Evolutionary conservation across 257 asterid species (phyloP).

Genomic region (Fraxinus excelsior): DNA sequence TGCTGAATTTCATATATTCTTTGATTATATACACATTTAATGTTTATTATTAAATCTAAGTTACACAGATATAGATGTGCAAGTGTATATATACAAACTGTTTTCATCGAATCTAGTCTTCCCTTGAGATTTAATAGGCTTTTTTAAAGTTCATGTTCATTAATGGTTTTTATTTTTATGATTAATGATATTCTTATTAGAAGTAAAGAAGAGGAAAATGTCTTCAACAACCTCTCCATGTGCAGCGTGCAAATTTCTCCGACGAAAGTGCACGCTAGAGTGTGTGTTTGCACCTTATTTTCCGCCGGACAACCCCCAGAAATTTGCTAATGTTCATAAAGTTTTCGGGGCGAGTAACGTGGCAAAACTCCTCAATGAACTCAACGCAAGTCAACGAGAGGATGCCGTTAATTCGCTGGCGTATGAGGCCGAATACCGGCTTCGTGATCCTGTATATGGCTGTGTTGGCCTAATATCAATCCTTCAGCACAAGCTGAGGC

Average conservation of each 20-base stretch:
- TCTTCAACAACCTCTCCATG: constrained; percentile 55
- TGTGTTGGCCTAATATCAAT: constrained; percentile 52
- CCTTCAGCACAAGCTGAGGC: constrained; percentile 44
- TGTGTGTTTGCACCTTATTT: constrained; percentile 68
- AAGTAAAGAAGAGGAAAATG: constrained; percentile 30
- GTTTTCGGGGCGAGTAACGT: constrained; percentile 68
- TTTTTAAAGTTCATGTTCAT: constrained; percentile 4
- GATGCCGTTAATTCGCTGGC: constrained; percentile 59
- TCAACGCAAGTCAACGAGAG: constrained; percentile 37
- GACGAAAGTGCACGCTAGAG: constrained; percentile 60
- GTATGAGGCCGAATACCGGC: constrained; percentile 57
- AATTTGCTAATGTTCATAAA: constrained; percentile 54
- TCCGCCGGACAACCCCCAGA: constrained; percentile 54
- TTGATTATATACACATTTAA: constrained; percentile 1
- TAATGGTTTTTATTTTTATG: not conserved
- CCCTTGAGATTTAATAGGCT: not conserved
- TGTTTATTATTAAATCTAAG: not conserved
- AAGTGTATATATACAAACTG: constrained; percentile 9
- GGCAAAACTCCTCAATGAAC: constrained; percentile 49
- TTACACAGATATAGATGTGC: constrained; percentile 26
- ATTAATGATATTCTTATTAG: not conserved
- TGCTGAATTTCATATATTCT: constrained; percentile 19
- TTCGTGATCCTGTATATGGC: constrained; percentile 57
- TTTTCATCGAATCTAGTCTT: constrained; percentile 2
- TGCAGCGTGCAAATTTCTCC: constrained; percentile 65